phyloP scores from a whole-genome alignment of 768 basidiomycete species.

The Tephrocybe rancida region DNA sequence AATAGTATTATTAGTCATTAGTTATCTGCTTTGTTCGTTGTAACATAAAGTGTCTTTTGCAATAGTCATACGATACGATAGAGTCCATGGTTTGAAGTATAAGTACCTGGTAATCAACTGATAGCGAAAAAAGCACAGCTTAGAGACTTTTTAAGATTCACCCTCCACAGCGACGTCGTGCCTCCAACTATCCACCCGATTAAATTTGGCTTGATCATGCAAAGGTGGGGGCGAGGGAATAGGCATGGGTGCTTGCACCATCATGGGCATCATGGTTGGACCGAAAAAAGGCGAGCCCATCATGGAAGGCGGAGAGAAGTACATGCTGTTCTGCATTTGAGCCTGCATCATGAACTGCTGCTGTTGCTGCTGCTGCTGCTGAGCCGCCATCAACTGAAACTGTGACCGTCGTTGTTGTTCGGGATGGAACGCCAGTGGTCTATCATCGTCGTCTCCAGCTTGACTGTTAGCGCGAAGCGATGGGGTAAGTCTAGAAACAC shows the following conservation, averaged over 20 bases:
- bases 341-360: slow-evolving; percentile 77
- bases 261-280: slow-evolving; percentile 54
- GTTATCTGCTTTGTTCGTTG: slow-evolving; percentile 10
- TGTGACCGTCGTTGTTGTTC: slow-evolving; percentile 81
- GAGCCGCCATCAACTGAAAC: slow-evolving; percentile 56
- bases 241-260: slow-evolving; percentile 44
- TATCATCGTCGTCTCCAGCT: slow-evolving; percentile 65
- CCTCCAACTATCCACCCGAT: slow-evolving; percentile 80
- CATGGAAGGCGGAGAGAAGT: slow-evolving; percentile 68
- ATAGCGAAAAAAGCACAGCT: not conserved
- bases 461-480: slow-evolving; percentile 22
- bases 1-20: slow-evolving; percentile 17
- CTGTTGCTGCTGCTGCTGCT: slow-evolving; percentile 60
- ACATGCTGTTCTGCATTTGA: slow-evolving; percentile 75
- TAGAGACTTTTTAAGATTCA: slow-evolving; percentile 26
- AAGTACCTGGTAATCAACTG: not conserved
- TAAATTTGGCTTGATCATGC: slow-evolving; percentile 67
- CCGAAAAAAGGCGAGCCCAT: slow-evolving; percentile 71
- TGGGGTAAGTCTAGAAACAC: slow-evolving; percentile 52
- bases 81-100: not conserved
- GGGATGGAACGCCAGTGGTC: slow-evolving; percentile 72
- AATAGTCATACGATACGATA: slow-evolving; percentile 2
- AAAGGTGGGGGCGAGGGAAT: slow-evolving; percentile 65
- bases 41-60: slow-evolving; percentile 9
- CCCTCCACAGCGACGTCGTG: slow-evolving; percentile 76